Base-by-base conservation (phyloP, 495 filamentous ascomycete species). In the Tuber umbilicatum region DNA sequence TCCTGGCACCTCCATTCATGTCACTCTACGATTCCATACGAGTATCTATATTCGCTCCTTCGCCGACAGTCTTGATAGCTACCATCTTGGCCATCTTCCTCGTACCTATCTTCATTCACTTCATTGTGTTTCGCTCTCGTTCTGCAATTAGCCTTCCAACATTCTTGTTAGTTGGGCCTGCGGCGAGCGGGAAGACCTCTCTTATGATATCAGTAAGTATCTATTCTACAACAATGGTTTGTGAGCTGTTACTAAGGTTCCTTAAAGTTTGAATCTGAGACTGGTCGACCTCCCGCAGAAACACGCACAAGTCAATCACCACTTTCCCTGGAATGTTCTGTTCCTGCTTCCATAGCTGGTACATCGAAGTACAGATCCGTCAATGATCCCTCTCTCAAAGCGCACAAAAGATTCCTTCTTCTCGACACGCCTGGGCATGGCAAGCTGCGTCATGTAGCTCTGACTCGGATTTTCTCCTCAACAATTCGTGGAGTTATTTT, bases 351-450 rank as follows among this genome's bases (percentile, higher is more conserved):
- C 74, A 86, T 90, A 40, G 85, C 86, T 1, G 85, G 90, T 6
- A 87, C 86, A 1, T 92, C 90, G 39, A 88, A 88, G 72, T 94
- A 90, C 83, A 89, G 92, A 75, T 92, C 90, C 27, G 82, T 83
- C 43, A 89, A 91, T 78, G 92, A 94, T 80, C 88, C 91, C 16
- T 88, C 90, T 21, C 83, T 90, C 70, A 85, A 87, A 72, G 84
- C 88, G n/a, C 86, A 88, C 75, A 87, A 90, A 75, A 89, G 87
- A 71, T 94, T 97, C 84, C 86, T 92, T 70, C 84, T 97, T 39
- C 84, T 89, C 81, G 94, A 99, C 85, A 97, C 95, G 5, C 94
- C 94, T 1, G 94, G 94, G 73, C 95, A 97, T 86, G 94, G 93
- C 71, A 99, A 99, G 83, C 89, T 97, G 12, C 92, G 95, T 69